Evolutionary conservation across 2,329 filamentous ascomycete genomes (phyloP).

Genomic region (Verticillium zaregamsianum): DNA sequence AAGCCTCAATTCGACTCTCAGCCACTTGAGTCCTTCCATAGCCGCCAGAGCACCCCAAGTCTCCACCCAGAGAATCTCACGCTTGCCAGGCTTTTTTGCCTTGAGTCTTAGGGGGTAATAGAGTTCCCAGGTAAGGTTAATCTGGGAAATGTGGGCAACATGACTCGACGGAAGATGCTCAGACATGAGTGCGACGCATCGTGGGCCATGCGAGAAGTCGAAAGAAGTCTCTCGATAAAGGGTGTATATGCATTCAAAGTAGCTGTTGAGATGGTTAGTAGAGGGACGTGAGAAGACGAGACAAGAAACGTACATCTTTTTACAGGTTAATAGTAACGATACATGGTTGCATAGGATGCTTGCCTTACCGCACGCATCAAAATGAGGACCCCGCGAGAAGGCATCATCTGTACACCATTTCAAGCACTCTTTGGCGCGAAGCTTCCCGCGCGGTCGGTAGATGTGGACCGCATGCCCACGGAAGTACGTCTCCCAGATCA

Average conservation of each 20-base stretch:
- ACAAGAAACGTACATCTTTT: constrained; percentile 11
- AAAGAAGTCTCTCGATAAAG: constrained; percentile 13
- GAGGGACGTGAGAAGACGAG: constrained; percentile 1
- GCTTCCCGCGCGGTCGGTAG: constrained; percentile 1
- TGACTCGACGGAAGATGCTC: constrained; percentile 6
- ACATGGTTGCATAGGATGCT: constrained; percentile 7
- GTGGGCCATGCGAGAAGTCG: constrained; percentile 8
- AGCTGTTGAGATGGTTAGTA: constrained; percentile 8
- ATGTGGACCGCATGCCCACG: constrained; percentile 11
- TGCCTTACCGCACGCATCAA: neutral
- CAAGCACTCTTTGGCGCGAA: constrained; percentile 10
- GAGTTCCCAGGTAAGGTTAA: constrained; percentile 4
- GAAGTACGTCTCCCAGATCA: constrained; percentile 13
- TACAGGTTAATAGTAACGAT: constrained; percentile 10
- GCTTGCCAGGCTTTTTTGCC: neutral
- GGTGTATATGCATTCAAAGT: constrained; percentile 12
- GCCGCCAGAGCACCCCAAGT: constrained; percentile 10
- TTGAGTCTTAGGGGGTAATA: constrained; percentile 2
- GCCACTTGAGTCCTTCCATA: constrained; percentile 13
- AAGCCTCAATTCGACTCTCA: constrained; percentile 10
- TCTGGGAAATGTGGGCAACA: constrained; percentile 3
- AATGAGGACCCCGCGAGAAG: neutral
- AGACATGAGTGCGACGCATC: constrained; percentile 1
- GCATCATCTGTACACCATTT: constrained; percentile 1
- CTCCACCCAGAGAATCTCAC: constrained; percentile 7